A percentile compares a stretch with the other conserved stretches of the same genome.
Conservation (phyloP, 2,329 filamentous ascomycete genomes). For the Neobulgaria alba region DNA sequence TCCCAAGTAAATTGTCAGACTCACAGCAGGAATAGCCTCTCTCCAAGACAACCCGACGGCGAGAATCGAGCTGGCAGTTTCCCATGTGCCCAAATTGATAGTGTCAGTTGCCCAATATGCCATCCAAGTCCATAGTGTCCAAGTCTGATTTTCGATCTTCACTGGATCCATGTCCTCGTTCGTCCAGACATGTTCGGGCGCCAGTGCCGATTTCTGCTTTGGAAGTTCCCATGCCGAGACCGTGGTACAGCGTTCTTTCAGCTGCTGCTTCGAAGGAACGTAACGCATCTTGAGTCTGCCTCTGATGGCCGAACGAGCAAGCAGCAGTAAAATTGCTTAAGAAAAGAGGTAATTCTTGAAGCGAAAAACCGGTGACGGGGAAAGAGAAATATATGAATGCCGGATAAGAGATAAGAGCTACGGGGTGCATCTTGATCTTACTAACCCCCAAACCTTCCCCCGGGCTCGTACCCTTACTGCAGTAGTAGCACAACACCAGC, state of each 20-base stretch:
- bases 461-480: background rate
- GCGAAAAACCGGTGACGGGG: background rate
- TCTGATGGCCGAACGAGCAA: background rate
- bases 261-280: constrained; percentile 28
- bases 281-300: constrained; percentile 19
- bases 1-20: constrained; percentile 6
- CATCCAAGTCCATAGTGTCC: constrained; percentile 32
- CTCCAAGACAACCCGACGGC: constrained; percentile 45
- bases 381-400: background rate
- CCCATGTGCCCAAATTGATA: constrained; percentile 39
- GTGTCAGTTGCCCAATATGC: constrained; percentile 34
- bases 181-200: constrained; percentile 37
- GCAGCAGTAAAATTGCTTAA: background rate
- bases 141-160: constrained; percentile 25
- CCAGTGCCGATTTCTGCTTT: constrained; percentile 39
- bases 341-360: background rate
- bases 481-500: background rate
- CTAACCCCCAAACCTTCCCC: background rate
- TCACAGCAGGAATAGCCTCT: constrained; percentile 39
- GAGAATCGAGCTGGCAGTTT: constrained; percentile 41
- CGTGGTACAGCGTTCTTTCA: constrained; percentile 34
- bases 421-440: too few species aligned
- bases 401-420: background rate
- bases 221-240: constrained; percentile 38
- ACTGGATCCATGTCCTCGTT: constrained; percentile 29